Base-by-base conservation (phyloP, 768 basidiomycete species). In the Tricholoma bakamatsutake region DNA sequence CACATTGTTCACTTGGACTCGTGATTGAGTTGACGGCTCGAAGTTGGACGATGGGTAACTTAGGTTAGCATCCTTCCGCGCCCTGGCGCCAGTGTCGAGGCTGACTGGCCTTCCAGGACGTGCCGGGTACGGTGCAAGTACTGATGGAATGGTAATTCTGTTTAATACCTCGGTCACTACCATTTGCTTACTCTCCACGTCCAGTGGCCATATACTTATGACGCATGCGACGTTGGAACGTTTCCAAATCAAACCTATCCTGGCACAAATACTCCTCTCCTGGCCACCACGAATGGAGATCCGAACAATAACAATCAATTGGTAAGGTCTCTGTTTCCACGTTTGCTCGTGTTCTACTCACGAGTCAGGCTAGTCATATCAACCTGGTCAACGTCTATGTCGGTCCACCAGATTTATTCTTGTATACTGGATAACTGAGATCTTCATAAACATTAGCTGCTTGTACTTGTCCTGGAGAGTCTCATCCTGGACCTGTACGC, bases 201-300 rank as follows among this genome's bases (percentile, higher is more conserved):
- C 0, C 61, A 62, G 82, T 87, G 85, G 84, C 86, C 86, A 6
- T 87, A 85, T 64, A 76, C 80, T 11, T 87, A 87, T 61, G 83
- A 87, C 53, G 66, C 82, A 2, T 92, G 91, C 66, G 91, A 93
- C 66, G 79, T 90, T 11, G 91, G 91, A 3, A 93, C 90, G 1
- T 70, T 88, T 5, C 74, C 80, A 3, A 93, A 93, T 68, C 93
- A 95, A 67, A 81, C 87, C 7, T 68, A 83, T 60, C 81, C 85
- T 49, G 87, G 82, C 8, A 72, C 69, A 13, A 54, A 59, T 17
- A 79, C 43, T 2, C 88, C 87, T 13, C 57, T 72, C 3, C 76
- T 77, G 21, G 77, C 81, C 5, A 77, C 57, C 46, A 59, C 66
- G 39, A 67, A 73, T 3, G 78, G 78, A 12, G 78, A 80, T 54